Evolutionary conservation across 768 basidiomycete genomes (phyloP).

Genomic region (Gloeostereum incarnatum): DNA sequence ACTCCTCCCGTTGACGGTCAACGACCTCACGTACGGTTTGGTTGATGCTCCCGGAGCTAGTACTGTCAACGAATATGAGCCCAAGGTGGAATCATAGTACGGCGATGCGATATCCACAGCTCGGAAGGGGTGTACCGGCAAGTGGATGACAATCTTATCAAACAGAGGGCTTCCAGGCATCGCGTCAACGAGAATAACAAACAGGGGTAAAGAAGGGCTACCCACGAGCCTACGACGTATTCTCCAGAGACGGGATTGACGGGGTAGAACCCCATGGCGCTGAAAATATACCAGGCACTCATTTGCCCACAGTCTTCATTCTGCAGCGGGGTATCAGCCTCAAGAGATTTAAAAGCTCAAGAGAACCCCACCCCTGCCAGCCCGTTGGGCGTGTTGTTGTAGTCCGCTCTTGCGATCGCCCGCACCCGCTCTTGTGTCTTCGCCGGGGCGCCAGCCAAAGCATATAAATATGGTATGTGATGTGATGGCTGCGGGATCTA

Average conservation of each 20-base stretch:
- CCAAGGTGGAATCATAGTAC: conserved; percentile 5
- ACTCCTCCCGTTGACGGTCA: conserved; percentile 44
- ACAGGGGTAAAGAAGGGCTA: conserved; percentile 5
- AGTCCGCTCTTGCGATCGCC: conserved; percentile 52
- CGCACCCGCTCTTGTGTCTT: conserved; percentile 67
- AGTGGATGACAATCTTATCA: conserved; percentile 40
- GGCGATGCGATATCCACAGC: not conserved
- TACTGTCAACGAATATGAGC: conserved; percentile 35
- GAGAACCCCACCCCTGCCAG: conserved; percentile 52
- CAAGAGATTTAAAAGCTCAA: not conserved
- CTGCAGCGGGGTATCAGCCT: conserved; percentile 20
- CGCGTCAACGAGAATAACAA: not conserved
- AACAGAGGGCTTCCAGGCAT: conserved; percentile 31
- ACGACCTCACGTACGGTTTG: conserved; percentile 50
- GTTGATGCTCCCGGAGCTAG: conserved; percentile 44
- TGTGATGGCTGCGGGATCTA: conserved; percentile 54
- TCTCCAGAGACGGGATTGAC: conserved; percentile 72
- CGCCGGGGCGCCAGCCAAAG: conserved; percentile 60
- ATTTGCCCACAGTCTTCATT: conserved; percentile 90
- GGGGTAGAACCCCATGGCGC: conserved; percentile 77
- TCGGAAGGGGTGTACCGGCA: conserved; percentile 29
- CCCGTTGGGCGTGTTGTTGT: conserved; percentile 60
- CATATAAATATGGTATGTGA: conserved; percentile 79
- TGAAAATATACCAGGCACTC: conserved; percentile 85
- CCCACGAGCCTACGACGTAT: conserved; percentile 70